A percentile compares a stretch with the other conserved stretches of the same genome.
Conservation (phyloP, 768 basidiomycete genomes). For the Macrolepiota dolichaula region DNA sequence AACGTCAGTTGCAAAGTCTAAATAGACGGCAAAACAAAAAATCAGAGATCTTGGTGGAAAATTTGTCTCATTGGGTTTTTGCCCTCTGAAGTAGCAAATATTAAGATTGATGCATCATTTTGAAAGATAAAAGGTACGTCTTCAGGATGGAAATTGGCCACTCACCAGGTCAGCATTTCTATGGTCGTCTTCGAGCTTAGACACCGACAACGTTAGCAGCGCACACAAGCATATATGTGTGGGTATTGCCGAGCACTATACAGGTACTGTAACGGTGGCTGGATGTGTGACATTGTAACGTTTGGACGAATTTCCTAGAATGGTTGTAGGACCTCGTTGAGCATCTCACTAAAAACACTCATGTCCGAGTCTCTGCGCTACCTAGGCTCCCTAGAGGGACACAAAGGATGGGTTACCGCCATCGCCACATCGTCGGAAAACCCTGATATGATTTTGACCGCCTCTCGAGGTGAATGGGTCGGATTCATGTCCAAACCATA, state of each 20-base stretch:
- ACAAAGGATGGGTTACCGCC: slow-evolving; percentile 98
- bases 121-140: slow-evolving; percentile 5
- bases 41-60: slow-evolving; percentile 81
- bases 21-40: background rate
- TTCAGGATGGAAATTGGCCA: background rate
- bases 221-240: slow-evolving; percentile 18
- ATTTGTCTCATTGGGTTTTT: slow-evolving; percentile 61
- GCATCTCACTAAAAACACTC: slow-evolving; percentile 27
- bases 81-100: slow-evolving; percentile 93
- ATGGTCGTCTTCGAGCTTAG: background rate
- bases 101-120: slow-evolving; percentile 40
- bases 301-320: slow-evolving; percentile 18
- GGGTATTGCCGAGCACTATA: slow-evolving; percentile 46
- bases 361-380: slow-evolving; percentile 89
- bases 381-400: slow-evolving; percentile 88
- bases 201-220: background rate
- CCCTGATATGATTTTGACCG: slow-evolving; percentile 98
- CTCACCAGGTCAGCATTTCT: background rate
- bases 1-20: background rate
- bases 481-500: slow-evolving; percentile 20
- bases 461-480: slow-evolving; percentile 77
- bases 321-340: slow-evolving; percentile 27
- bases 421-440: slow-evolving; percentile 98
- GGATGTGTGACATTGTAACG: slow-evolving; percentile 33
- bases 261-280: slow-evolving; percentile 66